Conservation (phyloP, 306 rosid species). For the Begonia loranthoides region DNA sequence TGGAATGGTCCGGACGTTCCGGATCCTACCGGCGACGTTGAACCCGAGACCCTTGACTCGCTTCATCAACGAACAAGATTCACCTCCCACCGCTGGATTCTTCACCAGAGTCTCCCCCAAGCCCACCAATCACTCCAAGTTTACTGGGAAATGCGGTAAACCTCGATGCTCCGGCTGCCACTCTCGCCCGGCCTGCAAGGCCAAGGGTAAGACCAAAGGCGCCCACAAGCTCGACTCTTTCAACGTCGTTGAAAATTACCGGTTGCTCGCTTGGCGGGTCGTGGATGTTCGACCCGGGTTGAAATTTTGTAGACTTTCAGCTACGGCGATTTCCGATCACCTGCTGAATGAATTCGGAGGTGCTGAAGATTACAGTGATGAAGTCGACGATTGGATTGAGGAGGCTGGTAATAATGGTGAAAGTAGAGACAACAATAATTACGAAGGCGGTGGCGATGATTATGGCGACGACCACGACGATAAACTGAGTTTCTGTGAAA, state of each 20-base stretch:
- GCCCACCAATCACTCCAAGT: slow-evolving; percentile 64
- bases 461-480: slow-evolving; percentile 9
- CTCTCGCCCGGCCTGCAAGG: slow-evolving; percentile 33
- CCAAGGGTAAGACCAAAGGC: slow-evolving; percentile 50
- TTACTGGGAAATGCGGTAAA: slow-evolving; percentile 44
- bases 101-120: slow-evolving; percentile 40
- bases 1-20: slow-evolving; percentile 45
- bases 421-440: neutral
- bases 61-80: slow-evolving; percentile 18
- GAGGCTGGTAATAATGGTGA: neutral
- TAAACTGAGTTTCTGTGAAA: slow-evolving; percentile 19
- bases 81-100: slow-evolving; percentile 35
- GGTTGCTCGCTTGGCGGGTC: slow-evolving; percentile 23
- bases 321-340: slow-evolving; percentile 24
- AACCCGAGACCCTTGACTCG: slow-evolving; percentile 30
- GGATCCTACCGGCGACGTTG: slow-evolving; percentile 26
- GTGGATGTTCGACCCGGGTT: slow-evolving; percentile 13
- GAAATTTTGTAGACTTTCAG: slow-evolving; percentile 18
- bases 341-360: slow-evolving; percentile 9
- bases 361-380: neutral
- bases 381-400: neutral
- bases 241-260: slow-evolving; percentile 14
- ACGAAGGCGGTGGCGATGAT: neutral
- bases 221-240: slow-evolving; percentile 20
- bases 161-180: slow-evolving; percentile 29